Base-by-base conservation (phyloP, 768 basidiomycete genomes). In the Cytidiella melzeri region DNA sequence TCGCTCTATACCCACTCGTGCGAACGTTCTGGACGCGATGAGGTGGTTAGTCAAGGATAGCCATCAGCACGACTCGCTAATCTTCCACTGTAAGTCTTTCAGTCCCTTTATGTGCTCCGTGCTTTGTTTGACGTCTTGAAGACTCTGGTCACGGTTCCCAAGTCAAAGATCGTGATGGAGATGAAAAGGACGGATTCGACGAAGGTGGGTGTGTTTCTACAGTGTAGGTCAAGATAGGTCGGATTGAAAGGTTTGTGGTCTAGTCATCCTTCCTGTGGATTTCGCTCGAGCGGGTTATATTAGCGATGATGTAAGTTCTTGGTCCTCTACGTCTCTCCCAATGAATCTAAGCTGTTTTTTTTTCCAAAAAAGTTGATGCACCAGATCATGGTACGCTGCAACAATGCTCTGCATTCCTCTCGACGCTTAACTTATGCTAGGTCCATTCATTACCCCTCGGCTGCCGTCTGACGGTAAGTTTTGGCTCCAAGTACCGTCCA, bases 141-240 rank as follows among this genome's bases (percentile, higher is more conserved):
- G 89, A 91, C 64, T 95, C 92, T 4, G 50, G 50, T 2, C 95
- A 98, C 55, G 95, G 95, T 30, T 93, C 92, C 12, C 93, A 93
- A 67, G 85, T 86, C 0, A 75, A 86, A 53, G 95, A 96, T 65
- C 27, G 68, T 2, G 81, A 91, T 55, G 90, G 89, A 1, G 89
- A 93, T 57, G 90, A 94, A 66, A 79, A 67, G 0, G 92, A 93
- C 63, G 92, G 92, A 11, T 80, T 68, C 55, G 90, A 93, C 57
- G 89, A 92, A 77, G 83, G 84, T 80, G 30, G 20, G 43, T 34
- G 47, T 50, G 21, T 6, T 26, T 21, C 18, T 19, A 10, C 19
- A n/a, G 18, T 36, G 34, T 36, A 10, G 34, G 34, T 36, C 34
- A 36, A 36, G 34, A 36, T 18, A 10, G 10, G 12, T 10, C n/a